These are phyloP conservation scores for Phaffia australis DNA, from an alignment of 768 basidiomycete genomes.

Conservation along the genomic window DNA sequence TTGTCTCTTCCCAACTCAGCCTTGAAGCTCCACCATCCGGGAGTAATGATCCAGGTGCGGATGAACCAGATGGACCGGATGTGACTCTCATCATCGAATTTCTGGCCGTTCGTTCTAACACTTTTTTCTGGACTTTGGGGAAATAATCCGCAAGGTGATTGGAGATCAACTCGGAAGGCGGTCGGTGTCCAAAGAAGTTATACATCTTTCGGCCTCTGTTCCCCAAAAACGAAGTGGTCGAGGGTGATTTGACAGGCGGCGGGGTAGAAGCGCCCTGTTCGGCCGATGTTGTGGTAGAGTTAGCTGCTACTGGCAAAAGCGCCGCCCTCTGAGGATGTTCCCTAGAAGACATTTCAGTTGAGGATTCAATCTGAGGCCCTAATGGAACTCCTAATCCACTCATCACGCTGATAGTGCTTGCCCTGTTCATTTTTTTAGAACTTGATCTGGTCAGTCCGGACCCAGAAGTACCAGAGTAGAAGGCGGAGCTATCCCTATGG, in stretches of 20 bases:
- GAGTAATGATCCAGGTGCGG: slow-evolving; percentile 22
- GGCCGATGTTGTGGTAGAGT: slow-evolving; percentile 42
- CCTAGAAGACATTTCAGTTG: slow-evolving; percentile 46
- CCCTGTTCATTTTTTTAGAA: slow-evolving; percentile 64
- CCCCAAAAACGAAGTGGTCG: slow-evolving; percentile 36
- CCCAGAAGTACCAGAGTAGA: neutral
- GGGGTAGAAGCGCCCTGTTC: slow-evolving; percentile 8
- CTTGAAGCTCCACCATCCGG: slow-evolving; percentile 31
- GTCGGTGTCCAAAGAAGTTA: slow-evolving; percentile 96
- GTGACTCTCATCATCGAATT: slow-evolving; percentile 71
- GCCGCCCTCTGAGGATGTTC: slow-evolving; percentile 26
- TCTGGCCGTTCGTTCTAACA: slow-evolving; percentile 72
- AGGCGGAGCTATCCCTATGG: slow-evolving; percentile 26
- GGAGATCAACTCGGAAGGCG: slow-evolving; percentile 92
- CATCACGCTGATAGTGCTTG: slow-evolving; percentile 87
- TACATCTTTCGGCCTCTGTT: slow-evolving; percentile 38
- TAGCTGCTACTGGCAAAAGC: slow-evolving; percentile 23
- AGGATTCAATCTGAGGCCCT: slow-evolving; percentile 47
- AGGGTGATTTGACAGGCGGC: slow-evolving; percentile 30
- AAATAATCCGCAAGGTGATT: slow-evolving; percentile 90
- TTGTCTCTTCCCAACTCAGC: slow-evolving; percentile 19
- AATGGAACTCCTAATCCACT: slow-evolving; percentile 83
- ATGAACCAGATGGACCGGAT: slow-evolving; percentile 22
- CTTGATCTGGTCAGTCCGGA: slow-evolving; percentile 30
- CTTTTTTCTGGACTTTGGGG: slow-evolving; percentile 84